phyloP scores from a whole-genome alignment of 2,329 filamentous ascomycete genomes.

The Colletotrichum lini region DNA sequence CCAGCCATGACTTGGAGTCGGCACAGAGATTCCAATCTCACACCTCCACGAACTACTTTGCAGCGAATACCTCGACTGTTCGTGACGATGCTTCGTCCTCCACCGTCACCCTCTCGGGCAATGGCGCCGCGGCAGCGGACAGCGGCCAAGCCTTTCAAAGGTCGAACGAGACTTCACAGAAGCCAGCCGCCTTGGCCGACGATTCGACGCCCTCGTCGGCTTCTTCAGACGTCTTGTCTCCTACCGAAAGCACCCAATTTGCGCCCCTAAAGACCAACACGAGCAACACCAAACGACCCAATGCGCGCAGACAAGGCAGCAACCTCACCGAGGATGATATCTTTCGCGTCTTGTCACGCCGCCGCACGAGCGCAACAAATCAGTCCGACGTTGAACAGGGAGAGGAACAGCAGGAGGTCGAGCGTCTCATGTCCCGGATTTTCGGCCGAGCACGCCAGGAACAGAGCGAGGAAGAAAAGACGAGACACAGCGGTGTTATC shows the following conservation, averaged over 20 bases:
- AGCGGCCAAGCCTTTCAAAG: neutral
- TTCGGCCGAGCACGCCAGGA: constrained; percentile 76
- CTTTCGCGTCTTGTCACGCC: constrained; percentile 63
- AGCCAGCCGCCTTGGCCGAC: neutral
- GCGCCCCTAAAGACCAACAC: constrained; percentile 48
- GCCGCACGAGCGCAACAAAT: constrained; percentile 57
- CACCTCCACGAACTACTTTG: constrained; percentile 7
- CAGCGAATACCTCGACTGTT: neutral
- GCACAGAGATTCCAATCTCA: neutral
- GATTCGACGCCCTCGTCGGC: constrained; percentile 22
- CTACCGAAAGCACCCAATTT: constrained; percentile 43
- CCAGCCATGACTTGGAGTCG: neutral
- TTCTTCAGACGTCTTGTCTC: constrained; percentile 8
- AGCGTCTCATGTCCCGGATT: constrained; percentile 77
- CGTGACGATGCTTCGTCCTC: constrained; percentile 19
- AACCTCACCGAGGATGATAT: constrained; percentile 65
- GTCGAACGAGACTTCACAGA: neutral
- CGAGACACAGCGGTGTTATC: constrained; percentile 77
- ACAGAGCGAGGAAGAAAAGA: constrained; percentile 78
- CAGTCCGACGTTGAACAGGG: constrained; percentile 57
- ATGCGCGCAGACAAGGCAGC: constrained; percentile 46
- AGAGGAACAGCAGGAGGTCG: constrained; percentile 64
- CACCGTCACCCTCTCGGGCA: constrained; percentile 20
- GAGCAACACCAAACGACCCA: constrained; percentile 41
- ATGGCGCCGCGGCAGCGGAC: neutral